phyloP scores from a whole-genome alignment of 441 rosid genomes.

The Croton setiger region DNA sequence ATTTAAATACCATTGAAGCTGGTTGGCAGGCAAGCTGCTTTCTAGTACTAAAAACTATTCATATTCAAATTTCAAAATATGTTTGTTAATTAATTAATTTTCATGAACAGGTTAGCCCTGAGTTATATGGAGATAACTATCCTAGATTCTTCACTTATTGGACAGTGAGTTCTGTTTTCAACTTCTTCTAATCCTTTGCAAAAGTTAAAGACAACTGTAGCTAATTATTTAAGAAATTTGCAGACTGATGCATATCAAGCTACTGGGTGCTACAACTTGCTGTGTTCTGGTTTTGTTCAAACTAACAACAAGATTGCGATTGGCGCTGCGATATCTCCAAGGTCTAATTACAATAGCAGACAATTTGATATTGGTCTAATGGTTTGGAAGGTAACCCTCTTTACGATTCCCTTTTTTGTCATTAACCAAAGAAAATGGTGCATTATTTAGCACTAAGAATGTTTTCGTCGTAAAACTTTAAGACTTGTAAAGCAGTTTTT shows the following conservation, averaged over 20 bases:
- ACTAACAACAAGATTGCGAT: conserved; percentile 80
- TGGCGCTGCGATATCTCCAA: conserved; percentile 98
- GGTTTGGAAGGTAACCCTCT: conserved; percentile 73
- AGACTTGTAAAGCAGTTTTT: neutral
- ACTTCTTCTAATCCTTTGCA: neutral
- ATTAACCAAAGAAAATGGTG: neutral
- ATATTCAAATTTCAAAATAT: neutral
- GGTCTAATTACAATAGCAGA: conserved; percentile 67
- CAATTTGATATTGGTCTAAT: conserved; percentile 87
- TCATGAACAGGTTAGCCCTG: conserved; percentile 80
- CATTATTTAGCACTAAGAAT: neutral
- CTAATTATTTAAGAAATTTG: neutral
- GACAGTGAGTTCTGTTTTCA: conserved; percentile 59
- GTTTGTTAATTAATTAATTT: neutral
- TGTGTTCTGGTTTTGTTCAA: conserved; percentile 96
- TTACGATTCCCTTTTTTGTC: neutral
- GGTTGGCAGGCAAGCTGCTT: conserved; percentile 83
- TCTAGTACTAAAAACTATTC: neutral
- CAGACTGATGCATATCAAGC: conserved; percentile 96
- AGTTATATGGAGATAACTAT: conserved; percentile 81
- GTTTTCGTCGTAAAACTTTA: neutral
- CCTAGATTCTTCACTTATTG: conserved; percentile 98
- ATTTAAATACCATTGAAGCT: conserved; percentile 98
- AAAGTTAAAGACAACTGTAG: neutral
- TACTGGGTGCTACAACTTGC: conserved; percentile 91